A percentile compares a stretch with the other conserved stretches of the same genome.
phyloP scores from a whole-genome alignment of 2,329 filamentous ascomycete genomes.

The Phaeosphaeriaceae sp. region DNA sequence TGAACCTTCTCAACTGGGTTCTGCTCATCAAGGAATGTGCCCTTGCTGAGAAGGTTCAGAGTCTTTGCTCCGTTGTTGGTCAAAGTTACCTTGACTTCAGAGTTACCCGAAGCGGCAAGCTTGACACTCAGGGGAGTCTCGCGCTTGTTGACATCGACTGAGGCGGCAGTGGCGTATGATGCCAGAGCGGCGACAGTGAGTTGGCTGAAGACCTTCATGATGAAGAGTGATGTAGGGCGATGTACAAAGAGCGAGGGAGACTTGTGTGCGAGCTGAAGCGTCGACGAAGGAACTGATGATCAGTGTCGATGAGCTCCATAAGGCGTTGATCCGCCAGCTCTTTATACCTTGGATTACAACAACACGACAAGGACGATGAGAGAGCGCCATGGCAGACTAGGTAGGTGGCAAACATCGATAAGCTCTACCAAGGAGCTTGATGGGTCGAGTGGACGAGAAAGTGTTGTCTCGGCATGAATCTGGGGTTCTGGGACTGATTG shows the following conservation, averaged over 20 bases:
- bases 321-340: constrained; percentile 11
- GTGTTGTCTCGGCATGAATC: constrained; percentile 26
- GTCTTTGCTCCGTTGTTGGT: constrained; percentile 61
- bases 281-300: constrained; percentile 24
- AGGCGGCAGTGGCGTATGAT: constrained; percentile 34
- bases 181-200: constrained; percentile 37
- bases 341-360: constrained; percentile 30
- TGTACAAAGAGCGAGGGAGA: constrained; percentile 10
- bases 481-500: constrained; percentile 27
- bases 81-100: constrained; percentile 62
- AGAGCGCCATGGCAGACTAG: constrained; percentile 13
- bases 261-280: constrained; percentile 13
- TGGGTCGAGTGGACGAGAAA: constrained; percentile 32
- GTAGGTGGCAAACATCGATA: constrained; percentile 17
- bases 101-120: constrained; percentile 60
- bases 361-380: constrained; percentile 9
- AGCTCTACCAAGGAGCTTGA: constrained; percentile 28
- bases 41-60: constrained; percentile 63
- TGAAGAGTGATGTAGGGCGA: constrained; percentile 16
- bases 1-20: constrained; percentile 63
- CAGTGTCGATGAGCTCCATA: constrained; percentile 21
- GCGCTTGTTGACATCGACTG: constrained; percentile 43
- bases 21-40: constrained; percentile 60
- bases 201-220: constrained; percentile 38
- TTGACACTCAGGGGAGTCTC: constrained; percentile 44